Evolutionary conservation across 2,329 filamentous ascomycete species (phyloP).

Genomic region (Fusarium sp.): DNA sequence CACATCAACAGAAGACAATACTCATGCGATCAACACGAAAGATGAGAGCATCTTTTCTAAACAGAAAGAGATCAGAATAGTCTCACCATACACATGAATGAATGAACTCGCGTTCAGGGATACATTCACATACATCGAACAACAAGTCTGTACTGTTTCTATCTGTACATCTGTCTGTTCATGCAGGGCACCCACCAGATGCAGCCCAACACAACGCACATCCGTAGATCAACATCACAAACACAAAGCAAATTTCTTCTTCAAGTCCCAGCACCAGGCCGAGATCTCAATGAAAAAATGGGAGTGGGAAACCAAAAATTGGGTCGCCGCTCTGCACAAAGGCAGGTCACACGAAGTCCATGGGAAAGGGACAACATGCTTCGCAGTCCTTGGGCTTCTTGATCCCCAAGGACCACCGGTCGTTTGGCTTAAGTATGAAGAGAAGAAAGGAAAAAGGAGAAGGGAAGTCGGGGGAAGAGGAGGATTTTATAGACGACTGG

Average conservation of each 20-base stretch:
- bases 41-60: neutral
- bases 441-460: conserved; percentile 10
- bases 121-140: neutral
- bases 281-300: conserved; percentile 42
- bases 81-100: neutral
- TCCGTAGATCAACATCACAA: neutral
- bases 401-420: conserved; percentile 28
- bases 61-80: too few species aligned
- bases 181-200: neutral
- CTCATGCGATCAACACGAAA: neutral
- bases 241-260: conserved; percentile 27
- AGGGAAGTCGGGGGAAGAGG: neutral
- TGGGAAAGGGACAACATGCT: neutral
- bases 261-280: conserved; percentile 36
- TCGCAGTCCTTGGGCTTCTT: conserved; percentile 26
- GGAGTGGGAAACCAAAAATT: conserved; percentile 31
- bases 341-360: neutral
- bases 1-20: neutral
- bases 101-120: too few species aligned
- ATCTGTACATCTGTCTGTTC: neutral
- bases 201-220: neutral
- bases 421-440: conserved; percentile 4
- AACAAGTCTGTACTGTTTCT: neutral
- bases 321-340: conserved; percentile 6
- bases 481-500: conserved; percentile 3